Evolutionary conservation across 23 red algal species (phyloP).

Genomic region (Cyanidium caldarium): DNA sequence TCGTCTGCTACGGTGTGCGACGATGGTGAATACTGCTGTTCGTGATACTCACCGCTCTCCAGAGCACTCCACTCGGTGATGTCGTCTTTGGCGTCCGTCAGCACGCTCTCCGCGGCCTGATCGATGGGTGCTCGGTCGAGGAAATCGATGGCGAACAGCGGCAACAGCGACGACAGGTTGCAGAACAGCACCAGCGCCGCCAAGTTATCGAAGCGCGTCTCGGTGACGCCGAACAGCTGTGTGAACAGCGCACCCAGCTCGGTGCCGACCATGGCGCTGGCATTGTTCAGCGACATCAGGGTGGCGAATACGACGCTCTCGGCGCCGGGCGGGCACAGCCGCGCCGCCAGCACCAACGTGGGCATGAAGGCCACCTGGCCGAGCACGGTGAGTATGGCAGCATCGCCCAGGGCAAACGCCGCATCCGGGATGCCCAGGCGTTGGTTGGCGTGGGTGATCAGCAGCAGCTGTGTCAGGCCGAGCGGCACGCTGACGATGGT

Average conservation of each 20-base stretch:
- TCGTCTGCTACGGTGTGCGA: too few species aligned
- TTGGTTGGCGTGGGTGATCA: conserved; percentile 50
- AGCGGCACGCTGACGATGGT: conserved; percentile 67
- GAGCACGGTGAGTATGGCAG: conserved; percentile 63
- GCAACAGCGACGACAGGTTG: conserved; percentile 25
- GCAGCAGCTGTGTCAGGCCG: conserved; percentile 59
- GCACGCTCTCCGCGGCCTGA: background rate
- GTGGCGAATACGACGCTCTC: conserved; percentile 78
- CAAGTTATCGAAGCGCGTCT: conserved; percentile 58
- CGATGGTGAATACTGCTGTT: too few species aligned
- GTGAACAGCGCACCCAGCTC: conserved; percentile 76
- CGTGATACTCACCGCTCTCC: too few species aligned
- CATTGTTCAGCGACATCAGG: conserved; percentile 89
- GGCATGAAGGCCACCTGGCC: conserved; percentile 93
- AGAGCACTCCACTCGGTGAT: too few species aligned
- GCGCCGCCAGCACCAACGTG: conserved; percentile 74
- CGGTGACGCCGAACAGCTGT: conserved; percentile 35
- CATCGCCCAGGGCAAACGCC: conserved; percentile 61
- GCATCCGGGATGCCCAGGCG: conserved; percentile 56
- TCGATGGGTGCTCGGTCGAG: conserved; percentile 28
- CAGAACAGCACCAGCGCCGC: conserved; percentile 42
- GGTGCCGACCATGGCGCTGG: conserved; percentile 26
- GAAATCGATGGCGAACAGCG: conserved; percentile 38
- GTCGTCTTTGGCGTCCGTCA: background rate
- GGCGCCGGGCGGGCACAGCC: conserved; percentile 78